phyloP scores from a whole-genome alignment of 2,329 filamentous ascomycete genomes.

The Hymenoscyphus albidus region DNA sequence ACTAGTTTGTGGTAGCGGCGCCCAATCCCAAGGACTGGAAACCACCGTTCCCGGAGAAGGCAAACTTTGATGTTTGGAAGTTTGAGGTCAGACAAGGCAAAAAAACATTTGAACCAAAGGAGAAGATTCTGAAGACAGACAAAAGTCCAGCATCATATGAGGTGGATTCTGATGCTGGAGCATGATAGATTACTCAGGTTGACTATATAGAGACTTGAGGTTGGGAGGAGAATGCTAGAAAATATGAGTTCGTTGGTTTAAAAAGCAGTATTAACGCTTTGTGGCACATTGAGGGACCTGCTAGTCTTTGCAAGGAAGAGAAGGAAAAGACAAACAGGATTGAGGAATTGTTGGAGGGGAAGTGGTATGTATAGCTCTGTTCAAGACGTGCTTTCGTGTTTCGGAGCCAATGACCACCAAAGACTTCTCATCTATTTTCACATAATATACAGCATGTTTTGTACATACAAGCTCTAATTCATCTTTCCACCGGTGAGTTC shows the following conservation, averaged over 20 bases:
- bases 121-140: background rate
- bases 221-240: background rate
- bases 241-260: background rate
- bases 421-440: background rate
- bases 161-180: background rate
- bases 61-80: background rate
- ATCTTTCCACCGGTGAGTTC: constrained; percentile 65
- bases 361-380: too few relatives aligned
- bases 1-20: background rate
- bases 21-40: background rate
- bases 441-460: constrained; percentile 22
- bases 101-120: background rate
- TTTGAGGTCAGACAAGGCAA: background rate
- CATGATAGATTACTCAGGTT: background rate
- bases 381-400: background rate
- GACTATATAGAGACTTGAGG: background rate
- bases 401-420: background rate
- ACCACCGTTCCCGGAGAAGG: background rate
- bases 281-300: background rate
- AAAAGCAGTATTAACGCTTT: background rate
- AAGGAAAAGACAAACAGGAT: background rate
- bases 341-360: background rate
- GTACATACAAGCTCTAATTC: constrained; percentile 24
- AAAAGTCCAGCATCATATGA: background rate
- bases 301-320: background rate